Conservation (phyloP, 139 green algal genomes). For the Spirogloea muscicola region DNA sequence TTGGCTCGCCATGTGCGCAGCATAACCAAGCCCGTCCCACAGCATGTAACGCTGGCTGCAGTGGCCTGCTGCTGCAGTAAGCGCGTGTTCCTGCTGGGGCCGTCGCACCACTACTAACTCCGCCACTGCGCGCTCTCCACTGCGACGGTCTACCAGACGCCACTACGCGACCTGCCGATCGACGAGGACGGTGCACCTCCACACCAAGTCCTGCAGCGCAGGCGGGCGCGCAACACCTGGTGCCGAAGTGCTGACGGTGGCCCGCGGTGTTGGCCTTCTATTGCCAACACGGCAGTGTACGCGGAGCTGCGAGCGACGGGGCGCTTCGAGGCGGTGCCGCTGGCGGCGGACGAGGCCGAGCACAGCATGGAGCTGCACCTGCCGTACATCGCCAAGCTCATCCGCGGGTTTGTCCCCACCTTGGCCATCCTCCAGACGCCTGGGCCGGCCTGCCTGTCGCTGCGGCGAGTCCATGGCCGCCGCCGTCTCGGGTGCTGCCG, state of each 20-base stretch:
- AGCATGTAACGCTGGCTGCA: too few species aligned
- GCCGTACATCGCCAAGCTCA: slow-evolving; percentile 71
- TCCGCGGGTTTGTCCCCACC: slow-evolving; percentile 17
- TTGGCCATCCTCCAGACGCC: not conserved
- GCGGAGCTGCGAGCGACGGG: slow-evolving; percentile 65
- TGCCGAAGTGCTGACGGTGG: not conserved
- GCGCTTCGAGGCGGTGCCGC: slow-evolving; percentile 71
- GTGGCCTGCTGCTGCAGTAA: too few species aligned
- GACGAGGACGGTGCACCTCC: slow-evolving; percentile 59
- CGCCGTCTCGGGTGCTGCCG: not conserved
- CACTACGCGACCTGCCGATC: slow-evolving; percentile 71
- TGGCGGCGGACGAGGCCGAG: slow-evolving; percentile 83
- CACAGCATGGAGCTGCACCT: slow-evolving; percentile 94
- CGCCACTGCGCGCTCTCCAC: slow-evolving; percentile 70
- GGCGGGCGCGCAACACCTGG: not conserved
- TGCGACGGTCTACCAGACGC: slow-evolving; percentile 67
- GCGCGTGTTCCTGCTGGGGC: slow-evolving; percentile 59
- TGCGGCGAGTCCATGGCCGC: not conserved
- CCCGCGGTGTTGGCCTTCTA: not conserved
- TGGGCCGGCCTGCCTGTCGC: not conserved
- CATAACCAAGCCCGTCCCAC: too few species aligned
- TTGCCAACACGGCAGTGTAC: slow-evolving; percentile 57
- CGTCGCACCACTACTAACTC: slow-evolving; percentile 82
- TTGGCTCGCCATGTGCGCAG: too few species aligned
- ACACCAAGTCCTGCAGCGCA: not conserved